These are phyloP conservation scores for Dactylellina cionopaga DNA, from an alignment of 2,329 filamentous ascomycete species.

Conservation along the genomic window DNA sequence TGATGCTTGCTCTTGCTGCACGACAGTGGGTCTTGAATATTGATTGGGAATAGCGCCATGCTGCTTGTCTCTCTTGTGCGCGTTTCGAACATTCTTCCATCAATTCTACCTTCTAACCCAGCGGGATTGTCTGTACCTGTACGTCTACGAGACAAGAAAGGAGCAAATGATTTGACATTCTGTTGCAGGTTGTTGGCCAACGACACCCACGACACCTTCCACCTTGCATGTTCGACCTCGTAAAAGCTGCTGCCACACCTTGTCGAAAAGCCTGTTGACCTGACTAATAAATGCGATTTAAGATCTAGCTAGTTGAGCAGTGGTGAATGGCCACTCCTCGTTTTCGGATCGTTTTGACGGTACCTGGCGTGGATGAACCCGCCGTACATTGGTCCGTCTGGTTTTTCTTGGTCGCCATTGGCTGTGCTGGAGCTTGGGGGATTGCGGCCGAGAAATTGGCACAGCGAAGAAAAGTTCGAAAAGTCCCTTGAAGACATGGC, in stretches of 20 bases:
- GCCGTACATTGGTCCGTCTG: too few species aligned
- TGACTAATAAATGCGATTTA: slow-evolving; percentile 22
- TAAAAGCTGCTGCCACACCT: slow-evolving; percentile 49
- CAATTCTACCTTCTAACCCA: slow-evolving; percentile 26
- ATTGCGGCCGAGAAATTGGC: slow-evolving; percentile 21
- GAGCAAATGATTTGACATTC: slow-evolving; percentile 43
- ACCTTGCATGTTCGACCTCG: slow-evolving; percentile 33
- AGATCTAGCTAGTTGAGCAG: slow-evolving; percentile 6
- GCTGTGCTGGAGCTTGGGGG: slow-evolving; percentile 31
- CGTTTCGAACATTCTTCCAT: slow-evolving; percentile 37
- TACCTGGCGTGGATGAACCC: slow-evolving; percentile 39
- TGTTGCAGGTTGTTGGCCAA: slow-evolving; percentile 3
- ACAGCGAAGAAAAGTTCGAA: background rate
- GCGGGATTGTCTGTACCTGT: slow-evolving; percentile 27
- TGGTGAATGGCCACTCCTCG: background rate
- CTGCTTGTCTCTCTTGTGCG: slow-evolving; percentile 30
- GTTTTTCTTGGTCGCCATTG: slow-evolving; percentile 21
- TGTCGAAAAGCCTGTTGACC: slow-evolving; percentile 13
- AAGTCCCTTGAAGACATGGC: slow-evolving; percentile 16
- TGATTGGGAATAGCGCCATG: slow-evolving; percentile 46
- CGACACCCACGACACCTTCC: too few species aligned
- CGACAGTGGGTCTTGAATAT: slow-evolving; percentile 35
- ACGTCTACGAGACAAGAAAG: background rate
- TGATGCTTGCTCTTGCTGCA: slow-evolving; percentile 48
- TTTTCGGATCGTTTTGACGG: slow-evolving; percentile 36